A percentile compares a stretch with the other conserved stretches of the same genome.
phyloP scores from a whole-genome alignment of 2,329 filamentous ascomycete genomes.

The Immersiporthe knoxdaviesiana region DNA sequence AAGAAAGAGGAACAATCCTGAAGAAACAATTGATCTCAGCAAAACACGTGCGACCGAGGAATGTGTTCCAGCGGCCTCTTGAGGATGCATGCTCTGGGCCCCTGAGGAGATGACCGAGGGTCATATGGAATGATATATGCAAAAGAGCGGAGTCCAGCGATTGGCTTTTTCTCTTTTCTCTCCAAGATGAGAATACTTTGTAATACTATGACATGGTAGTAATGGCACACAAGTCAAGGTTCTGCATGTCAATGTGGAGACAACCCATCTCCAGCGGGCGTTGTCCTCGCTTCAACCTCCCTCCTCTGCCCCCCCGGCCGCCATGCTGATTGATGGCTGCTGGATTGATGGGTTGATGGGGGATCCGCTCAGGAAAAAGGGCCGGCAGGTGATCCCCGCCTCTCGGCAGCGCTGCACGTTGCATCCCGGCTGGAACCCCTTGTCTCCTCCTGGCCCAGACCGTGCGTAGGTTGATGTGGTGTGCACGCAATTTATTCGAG shows the following conservation, averaged over 20 bases:
- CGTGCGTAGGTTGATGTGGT: not conserved
- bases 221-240: not conserved
- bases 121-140: not conserved
- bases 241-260: not conserved
- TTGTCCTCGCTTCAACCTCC: not conserved
- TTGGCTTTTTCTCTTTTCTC: too few relatives aligned
- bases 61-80: not conserved
- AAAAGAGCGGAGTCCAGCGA: not conserved
- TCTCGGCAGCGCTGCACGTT: constrained; percentile 9
- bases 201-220: too few relatives aligned
- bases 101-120: not conserved
- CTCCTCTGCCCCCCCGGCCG: not conserved
- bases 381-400: constrained; percentile 1
- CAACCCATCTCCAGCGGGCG: not conserved
- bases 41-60: not conserved
- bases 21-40: not conserved
- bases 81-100: not conserved
- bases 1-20: not conserved
- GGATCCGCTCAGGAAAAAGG: not conserved
- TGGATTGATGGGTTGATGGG: not conserved
- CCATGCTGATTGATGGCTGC: not conserved
- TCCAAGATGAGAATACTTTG: too few relatives aligned
- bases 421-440: constrained; percentile 14
- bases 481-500: constrained; percentile 17
- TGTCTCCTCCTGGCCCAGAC: not conserved